Evolutionary conservation across 129 eudicot genomes (phyloP).

Genomic region (Centella asiatica): DNA sequence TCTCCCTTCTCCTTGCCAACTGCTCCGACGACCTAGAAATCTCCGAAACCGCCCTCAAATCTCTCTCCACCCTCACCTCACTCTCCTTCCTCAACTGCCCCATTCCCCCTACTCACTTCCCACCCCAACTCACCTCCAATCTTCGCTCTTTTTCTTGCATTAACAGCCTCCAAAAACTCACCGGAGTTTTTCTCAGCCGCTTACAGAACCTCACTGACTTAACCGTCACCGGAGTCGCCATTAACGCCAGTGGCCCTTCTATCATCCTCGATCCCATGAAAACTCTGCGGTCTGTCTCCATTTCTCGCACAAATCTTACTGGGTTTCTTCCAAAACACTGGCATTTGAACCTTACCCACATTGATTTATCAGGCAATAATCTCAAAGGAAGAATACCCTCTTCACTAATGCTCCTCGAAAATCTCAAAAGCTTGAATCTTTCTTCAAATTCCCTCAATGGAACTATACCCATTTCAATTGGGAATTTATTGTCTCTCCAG

Average conservation of each 20-base stretch:
- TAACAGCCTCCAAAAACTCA: conserved; percentile 55
- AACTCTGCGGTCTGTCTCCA: conserved; percentile 32
- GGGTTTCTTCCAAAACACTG: conserved; percentile 72
- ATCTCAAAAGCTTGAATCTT: conserved; percentile 48
- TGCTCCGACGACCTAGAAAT: conserved; percentile 57
- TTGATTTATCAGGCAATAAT: conserved; percentile 63
- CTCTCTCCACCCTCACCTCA: conserved; percentile 71
- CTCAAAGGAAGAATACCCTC: conserved; percentile 65
- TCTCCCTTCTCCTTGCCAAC: conserved; percentile 67
- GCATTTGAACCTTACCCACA: conserved; percentile 52
- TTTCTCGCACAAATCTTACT: conserved; percentile 55
- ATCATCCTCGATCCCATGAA: conserved; percentile 47
- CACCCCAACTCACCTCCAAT: conserved; percentile 50
- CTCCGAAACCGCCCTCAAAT: conserved; percentile 54
- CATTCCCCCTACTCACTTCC: conserved; percentile 45
- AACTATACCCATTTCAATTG: conserved; percentile 6
- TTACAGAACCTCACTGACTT: conserved; percentile 36
- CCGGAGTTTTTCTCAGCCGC: conserved; percentile 75
- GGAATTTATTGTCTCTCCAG: neutral
- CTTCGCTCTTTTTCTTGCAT: conserved; percentile 74
- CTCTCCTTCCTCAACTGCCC: conserved; percentile 68
- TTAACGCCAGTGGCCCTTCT: conserved; percentile 66
- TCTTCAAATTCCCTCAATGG: conserved; percentile 54
- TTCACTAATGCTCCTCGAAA: conserved; percentile 50
- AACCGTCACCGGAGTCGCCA: conserved; percentile 37